Evolutionary conservation across 169 alveolate genomes (phyloP), one percentile per base, ranked within the genome.

Genomic region (Cystoisospora suis): DNA sequence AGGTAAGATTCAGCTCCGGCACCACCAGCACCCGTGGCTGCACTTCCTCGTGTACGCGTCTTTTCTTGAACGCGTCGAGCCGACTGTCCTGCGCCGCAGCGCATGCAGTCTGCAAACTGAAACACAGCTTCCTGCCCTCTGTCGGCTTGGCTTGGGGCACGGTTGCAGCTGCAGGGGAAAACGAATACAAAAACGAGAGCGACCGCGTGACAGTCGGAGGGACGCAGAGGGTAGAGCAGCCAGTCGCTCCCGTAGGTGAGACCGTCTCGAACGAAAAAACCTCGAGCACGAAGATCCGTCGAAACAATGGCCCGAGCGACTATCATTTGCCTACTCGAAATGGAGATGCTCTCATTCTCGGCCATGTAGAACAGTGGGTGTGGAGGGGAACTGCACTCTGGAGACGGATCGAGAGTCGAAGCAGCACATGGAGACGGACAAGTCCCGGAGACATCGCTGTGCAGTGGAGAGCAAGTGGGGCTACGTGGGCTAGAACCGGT

Each of bases 241-340:
- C 83, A 72, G 83, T 72, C 83, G 49, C 58, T 56, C 45, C 83
- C 83, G 45, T 72, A 72, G 2, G 83, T 38, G n/a, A 72, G 83
- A 38, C 83, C 83, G 56, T 72, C 83, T 20, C 58, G 47, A 6
- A 72, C 58, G 36, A 36, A 72, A 38, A 72, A 72, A 29, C 83
- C 83, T 17, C 7, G 38, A n/a, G 40, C 5, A 15, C 27, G 47
- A 9, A 72, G 56, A 38, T 72, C 83, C 34, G 32, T 15, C 36
- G 27, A 72, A 3, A 72, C 83, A 15, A 29, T 29, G 7, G 47
- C 23, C 34, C 83, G 47, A 6, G 83, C 83, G 3, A 56, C 83
- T 36, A n/a, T n/a, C n/a, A n/a, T n/a, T n/a, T n/a, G n/a, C n/a
- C n/a, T n/a, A n/a, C n/a, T n/a, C n/a, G n/a, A n/a, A n/a, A n/a